Evolutionary conservation across 78 protist genomes (phyloP).

Genomic region (Mastigamoeba balamuthi): DNA sequence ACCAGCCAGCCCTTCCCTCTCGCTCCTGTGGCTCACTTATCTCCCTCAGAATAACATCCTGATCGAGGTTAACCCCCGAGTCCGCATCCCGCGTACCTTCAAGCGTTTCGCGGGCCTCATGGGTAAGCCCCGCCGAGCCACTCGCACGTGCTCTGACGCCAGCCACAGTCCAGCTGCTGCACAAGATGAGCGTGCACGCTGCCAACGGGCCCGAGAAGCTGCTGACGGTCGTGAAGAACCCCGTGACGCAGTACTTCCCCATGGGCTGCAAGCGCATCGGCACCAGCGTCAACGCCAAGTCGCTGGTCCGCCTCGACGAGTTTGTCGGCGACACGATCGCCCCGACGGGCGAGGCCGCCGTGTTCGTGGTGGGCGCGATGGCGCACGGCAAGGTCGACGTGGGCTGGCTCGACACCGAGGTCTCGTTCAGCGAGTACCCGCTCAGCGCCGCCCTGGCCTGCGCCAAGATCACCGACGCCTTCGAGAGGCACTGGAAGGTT

Average conservation of each 20-base stretch:
- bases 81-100: slow-evolving; percentile 93
- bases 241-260: slow-evolving; percentile 81
- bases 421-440: slow-evolving; percentile 72
- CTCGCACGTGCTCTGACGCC: background rate
- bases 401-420: slow-evolving; percentile 51
- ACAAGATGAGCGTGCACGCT: slow-evolving; percentile 86
- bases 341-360: slow-evolving; percentile 20
- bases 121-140: slow-evolving; percentile 41
- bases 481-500: slow-evolving; percentile 71
- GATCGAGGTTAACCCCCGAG: slow-evolving; percentile 83
- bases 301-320: background rate
- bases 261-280: slow-evolving; percentile 22
- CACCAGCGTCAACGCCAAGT: slow-evolving; percentile 29
- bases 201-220: slow-evolving; percentile 73
- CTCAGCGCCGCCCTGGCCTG: slow-evolving; percentile 73
- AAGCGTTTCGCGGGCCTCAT: slow-evolving; percentile 88
- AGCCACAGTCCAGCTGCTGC: slow-evolving; percentile 86
- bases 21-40: too few relatives aligned
- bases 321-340: background rate
- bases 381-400: slow-evolving; percentile 72
- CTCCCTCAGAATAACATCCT: slow-evolving; percentile 58
- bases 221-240: slow-evolving; percentile 89
- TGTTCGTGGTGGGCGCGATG: slow-evolving; percentile 74
- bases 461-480: slow-evolving; percentile 58
- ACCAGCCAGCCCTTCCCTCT: too few relatives aligned